Percentiles rank a stretch among this genome's conserved stretches.
Conservation (phyloP, 2,329 filamentous ascomycete species). For the Trichoderma atroviride region DNA sequence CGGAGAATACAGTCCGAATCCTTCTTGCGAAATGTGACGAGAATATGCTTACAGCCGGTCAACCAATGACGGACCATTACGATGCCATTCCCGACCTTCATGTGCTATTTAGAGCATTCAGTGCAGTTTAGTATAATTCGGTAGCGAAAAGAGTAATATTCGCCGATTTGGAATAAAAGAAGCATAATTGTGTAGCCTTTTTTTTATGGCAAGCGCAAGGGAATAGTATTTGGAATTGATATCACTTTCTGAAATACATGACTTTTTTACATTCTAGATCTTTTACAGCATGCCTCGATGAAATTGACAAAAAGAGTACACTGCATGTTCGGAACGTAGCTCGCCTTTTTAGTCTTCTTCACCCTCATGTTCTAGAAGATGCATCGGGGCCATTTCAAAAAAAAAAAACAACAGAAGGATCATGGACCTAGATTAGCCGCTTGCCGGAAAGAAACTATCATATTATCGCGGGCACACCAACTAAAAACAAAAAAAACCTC, state of each 20-base stretch:
- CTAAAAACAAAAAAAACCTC: background rate
- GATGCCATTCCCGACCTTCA: background rate
- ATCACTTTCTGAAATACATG: background rate
- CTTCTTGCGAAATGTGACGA: background rate
- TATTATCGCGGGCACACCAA: too few species aligned
- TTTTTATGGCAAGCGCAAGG: background rate
- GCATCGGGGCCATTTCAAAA: background rate
- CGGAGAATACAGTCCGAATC: background rate
- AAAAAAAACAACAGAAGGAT: background rate
- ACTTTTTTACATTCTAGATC: background rate
- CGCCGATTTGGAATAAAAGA: background rate
- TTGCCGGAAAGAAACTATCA: background rate
- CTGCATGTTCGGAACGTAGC: background rate
- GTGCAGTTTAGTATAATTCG: background rate
- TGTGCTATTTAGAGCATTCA: background rate
- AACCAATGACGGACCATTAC: background rate
- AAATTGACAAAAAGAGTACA: background rate
- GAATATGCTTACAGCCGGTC: background rate
- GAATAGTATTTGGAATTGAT: background rate
- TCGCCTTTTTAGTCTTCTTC: background rate
- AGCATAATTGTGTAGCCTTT: background rate
- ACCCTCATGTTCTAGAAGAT: background rate
- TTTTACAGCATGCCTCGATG: background rate
- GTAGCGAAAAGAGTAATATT: background rate
- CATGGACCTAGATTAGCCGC: background rate